Evolutionary conservation across 305 asterid genomes (phyloP).

Genomic region (Fraxinus sp.): DNA sequence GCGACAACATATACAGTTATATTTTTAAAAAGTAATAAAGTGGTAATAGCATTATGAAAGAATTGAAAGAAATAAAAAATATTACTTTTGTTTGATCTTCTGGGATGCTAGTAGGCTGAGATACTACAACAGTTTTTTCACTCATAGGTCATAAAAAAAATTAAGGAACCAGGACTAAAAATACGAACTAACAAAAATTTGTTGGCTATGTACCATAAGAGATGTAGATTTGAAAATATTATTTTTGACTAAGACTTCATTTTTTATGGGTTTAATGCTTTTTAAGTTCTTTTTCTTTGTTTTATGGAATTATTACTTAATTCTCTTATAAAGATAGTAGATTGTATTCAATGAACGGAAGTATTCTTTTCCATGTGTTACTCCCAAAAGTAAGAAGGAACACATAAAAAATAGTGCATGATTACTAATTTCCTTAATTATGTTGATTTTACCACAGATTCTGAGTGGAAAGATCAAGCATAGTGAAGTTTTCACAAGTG

Average conservation of each 20-base stretch:
- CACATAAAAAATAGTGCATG: neutral
- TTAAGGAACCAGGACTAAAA: neutral
- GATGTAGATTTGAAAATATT: neutral
- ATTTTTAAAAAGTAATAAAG: no score
- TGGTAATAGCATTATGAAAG: no score
- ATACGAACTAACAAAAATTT: neutral
- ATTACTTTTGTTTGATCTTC: neutral
- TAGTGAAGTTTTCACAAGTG: no score
- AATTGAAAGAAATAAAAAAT: no score
- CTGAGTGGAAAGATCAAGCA: slow-evolving; percentile 61
- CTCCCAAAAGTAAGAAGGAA: neutral
- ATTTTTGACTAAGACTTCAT: neutral
- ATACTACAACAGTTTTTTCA: neutral
- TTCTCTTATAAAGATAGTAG: neutral
- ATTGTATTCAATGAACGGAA: neutral
- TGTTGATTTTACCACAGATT: slow-evolving; percentile 38
- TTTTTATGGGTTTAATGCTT: no score
- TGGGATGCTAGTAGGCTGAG: neutral
- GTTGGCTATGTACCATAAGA: neutral
- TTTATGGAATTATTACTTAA: neutral
- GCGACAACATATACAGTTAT: no score
- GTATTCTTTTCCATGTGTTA: neutral
- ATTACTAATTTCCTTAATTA: neutral
- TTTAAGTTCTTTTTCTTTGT: neutral
- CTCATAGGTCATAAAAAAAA: neutral